Percentiles rank a stretch among this genome's conserved stretches.
Evolutionary conservation across 768 basidiomycete genomes (phyloP).

Genomic region (Russula virescens): DNA sequence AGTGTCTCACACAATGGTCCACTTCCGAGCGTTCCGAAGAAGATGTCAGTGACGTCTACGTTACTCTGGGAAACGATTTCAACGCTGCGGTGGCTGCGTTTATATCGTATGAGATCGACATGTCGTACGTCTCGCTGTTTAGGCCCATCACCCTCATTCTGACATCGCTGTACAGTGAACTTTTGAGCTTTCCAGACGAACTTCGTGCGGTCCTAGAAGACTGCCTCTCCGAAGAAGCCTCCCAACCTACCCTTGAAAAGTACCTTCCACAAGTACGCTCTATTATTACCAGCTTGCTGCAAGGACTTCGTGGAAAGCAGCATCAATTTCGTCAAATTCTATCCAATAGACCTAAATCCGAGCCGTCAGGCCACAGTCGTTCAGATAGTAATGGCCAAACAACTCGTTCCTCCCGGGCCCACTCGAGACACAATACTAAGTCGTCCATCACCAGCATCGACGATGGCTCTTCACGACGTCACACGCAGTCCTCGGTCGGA

Average conservation of each 20-base stretch:
- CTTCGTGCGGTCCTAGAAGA: constrained; percentile 84
- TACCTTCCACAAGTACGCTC: constrained; percentile 87
- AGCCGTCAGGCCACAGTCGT: constrained; percentile 42
- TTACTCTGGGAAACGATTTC: constrained; percentile 94
- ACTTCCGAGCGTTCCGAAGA: constrained; percentile 60
- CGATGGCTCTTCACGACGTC: constrained; percentile 28
- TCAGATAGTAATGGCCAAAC: constrained; percentile 33
- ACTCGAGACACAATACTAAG: constrained; percentile 34
- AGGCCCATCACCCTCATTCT: constrained; percentile 6
- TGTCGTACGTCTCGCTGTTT: constrained; percentile 51
- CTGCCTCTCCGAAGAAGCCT: constrained; percentile 88
- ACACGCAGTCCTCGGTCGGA: constrained; percentile 1
- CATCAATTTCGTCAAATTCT: constrained; percentile 75
- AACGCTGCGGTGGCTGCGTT: constrained; percentile 91
- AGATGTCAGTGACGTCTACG: constrained; percentile 95
- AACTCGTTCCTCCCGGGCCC: constrained; percentile 49
- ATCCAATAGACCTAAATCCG: constrained; percentile 50
- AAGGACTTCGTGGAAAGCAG: constrained; percentile 91
- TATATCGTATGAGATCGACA: constrained; percentile 75
- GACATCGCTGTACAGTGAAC: constrained; percentile 51
- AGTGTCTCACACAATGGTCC: constrained; percentile 84
- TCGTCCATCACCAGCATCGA: constrained; percentile 31
- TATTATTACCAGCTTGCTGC: constrained; percentile 89
- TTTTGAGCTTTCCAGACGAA: constrained; percentile 82
- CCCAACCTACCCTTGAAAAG: constrained; percentile 72